Evolutionary conservation across 352 stramenopile species (phyloP).

Genomic region (Phytophthora crassamura): DNA sequence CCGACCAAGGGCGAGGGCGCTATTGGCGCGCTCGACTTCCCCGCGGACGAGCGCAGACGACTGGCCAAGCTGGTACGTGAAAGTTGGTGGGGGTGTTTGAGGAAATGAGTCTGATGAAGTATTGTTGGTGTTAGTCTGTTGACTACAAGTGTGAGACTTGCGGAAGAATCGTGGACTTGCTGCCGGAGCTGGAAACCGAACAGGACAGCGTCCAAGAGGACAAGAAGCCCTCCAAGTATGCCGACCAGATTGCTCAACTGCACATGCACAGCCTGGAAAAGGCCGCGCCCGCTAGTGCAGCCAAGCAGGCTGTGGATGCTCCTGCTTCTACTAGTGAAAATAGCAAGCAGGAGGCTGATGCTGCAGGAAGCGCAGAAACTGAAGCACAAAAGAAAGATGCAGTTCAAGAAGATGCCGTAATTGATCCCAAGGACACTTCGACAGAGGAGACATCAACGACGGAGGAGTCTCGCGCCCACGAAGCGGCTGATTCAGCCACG

Average conservation of each 20-base stretch:
- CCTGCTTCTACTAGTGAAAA: slow-evolving; percentile 1
- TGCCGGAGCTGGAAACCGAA: slow-evolving; percentile 57
- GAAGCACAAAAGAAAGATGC: neutral
- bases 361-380: neutral
- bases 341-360: slow-evolving; percentile 2
- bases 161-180: slow-evolving; percentile 64
- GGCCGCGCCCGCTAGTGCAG: slow-evolving; percentile 4
- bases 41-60: slow-evolving; percentile 62
- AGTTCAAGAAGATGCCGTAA: neutral
- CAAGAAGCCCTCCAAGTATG: slow-evolving; percentile 72
- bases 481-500: neutral
- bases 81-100: neutral
- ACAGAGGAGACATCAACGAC: slow-evolving; percentile 8
- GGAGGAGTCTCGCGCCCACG: slow-evolving; percentile 11
- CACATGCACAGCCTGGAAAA: slow-evolving; percentile 80
- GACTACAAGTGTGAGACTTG: slow-evolving; percentile 85
- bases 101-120: slow-evolving; percentile 4
- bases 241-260: slow-evolving; percentile 80
- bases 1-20: slow-evolving; percentile 89
- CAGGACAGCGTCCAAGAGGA: slow-evolving; percentile 25
- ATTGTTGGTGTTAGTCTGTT: slow-evolving; percentile 52
- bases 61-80: slow-evolving; percentile 66
- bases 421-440: slow-evolving; percentile 11
- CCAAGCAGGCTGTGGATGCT: slow-evolving; percentile 10
- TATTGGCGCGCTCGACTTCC: slow-evolving; percentile 84